Percentiles rank a stretch among this genome's conserved stretches.
Conservation (phyloP, 208 protist species). For the Blechomonas ayalai region DNA sequence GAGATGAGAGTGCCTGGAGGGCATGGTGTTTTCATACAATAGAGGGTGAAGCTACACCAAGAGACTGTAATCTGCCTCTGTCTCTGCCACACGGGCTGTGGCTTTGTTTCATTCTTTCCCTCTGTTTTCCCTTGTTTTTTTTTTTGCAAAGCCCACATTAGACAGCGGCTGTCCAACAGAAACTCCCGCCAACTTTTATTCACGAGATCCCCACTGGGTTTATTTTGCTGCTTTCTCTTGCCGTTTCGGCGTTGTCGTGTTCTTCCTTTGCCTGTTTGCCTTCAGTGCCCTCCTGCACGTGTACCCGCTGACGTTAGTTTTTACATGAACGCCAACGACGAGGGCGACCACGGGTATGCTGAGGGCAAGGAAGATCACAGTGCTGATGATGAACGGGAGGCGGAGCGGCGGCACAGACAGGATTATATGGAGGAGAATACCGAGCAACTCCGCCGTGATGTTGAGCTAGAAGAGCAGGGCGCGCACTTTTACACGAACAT, state of each 20-base stretch:
- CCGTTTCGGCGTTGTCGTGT: neutral
- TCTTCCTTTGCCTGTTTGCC: neutral
- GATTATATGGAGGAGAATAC: slow-evolving; percentile 14
- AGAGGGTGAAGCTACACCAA: neutral
- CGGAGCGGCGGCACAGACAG: slow-evolving; percentile 17
- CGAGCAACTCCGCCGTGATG: too few species aligned
- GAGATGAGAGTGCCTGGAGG: too few species aligned
- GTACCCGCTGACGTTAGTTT: too few species aligned
- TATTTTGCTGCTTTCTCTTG: slow-evolving; percentile 2
- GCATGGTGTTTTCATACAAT: neutral
- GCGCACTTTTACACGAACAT: too few species aligned
- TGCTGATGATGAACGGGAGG: slow-evolving; percentile 37
- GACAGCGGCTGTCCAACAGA: too few species aligned
- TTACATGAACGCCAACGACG: slow-evolving; percentile 26
- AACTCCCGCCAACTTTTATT: too few species aligned
- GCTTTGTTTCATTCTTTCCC: too few species aligned
- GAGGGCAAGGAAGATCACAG: slow-evolving; percentile 79
- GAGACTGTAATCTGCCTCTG: too few species aligned
- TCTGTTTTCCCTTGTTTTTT: slow-evolving; percentile 6
- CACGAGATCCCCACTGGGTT: too few species aligned
- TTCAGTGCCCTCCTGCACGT: slow-evolving; percentile 1
- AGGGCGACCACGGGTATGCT: slow-evolving; percentile 26
- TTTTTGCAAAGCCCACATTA: too few species aligned
- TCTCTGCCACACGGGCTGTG: too few species aligned
- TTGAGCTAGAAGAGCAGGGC: too few species aligned